Percentiles rank a stretch among this genome's conserved stretches.
Evolutionary conservation across 208 protist species (phyloP).

Genomic region (Acanthamoeba royreba): DNA sequence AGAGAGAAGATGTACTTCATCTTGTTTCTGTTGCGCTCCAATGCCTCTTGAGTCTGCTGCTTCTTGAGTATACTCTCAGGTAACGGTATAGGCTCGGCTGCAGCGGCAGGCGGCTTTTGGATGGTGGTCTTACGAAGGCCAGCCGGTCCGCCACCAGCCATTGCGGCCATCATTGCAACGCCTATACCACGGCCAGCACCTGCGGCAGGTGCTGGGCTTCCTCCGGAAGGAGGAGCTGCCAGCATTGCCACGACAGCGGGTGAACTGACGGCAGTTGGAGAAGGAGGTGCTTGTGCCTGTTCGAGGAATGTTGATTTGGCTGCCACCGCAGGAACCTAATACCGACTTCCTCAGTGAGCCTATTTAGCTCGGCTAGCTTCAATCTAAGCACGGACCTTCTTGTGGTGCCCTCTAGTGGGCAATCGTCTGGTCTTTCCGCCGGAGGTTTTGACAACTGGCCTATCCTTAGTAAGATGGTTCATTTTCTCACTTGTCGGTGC

Average conservation of each 20-base stretch:
- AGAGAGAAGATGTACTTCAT: not conserved
- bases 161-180: conserved; percentile 13
- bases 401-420: not conserved
- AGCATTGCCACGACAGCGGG: not conserved
- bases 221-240: not conserved
- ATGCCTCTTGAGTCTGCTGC: not conserved
- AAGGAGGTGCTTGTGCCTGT: not conserved
- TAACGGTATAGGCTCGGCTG: not conserved
- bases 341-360: not conserved
- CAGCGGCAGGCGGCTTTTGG: not conserved
- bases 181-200: not conserved
- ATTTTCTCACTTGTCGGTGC: not conserved
- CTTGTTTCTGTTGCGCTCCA: not conserved
- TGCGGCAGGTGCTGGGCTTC: not conserved
- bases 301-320: not conserved
- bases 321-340: not conserved
- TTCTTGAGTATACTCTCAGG: not conserved
- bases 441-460: not conserved
- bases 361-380: not conserved
- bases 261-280: not conserved
- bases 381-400: not conserved
- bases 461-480: not conserved
- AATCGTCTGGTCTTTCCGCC: not conserved
- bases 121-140: not conserved
- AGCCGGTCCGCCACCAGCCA: not conserved